These are phyloP conservation scores for Heliamphora exappendiculata DNA, from an alignment of 148 eudicot species.

Conservation along the genomic window DNA sequence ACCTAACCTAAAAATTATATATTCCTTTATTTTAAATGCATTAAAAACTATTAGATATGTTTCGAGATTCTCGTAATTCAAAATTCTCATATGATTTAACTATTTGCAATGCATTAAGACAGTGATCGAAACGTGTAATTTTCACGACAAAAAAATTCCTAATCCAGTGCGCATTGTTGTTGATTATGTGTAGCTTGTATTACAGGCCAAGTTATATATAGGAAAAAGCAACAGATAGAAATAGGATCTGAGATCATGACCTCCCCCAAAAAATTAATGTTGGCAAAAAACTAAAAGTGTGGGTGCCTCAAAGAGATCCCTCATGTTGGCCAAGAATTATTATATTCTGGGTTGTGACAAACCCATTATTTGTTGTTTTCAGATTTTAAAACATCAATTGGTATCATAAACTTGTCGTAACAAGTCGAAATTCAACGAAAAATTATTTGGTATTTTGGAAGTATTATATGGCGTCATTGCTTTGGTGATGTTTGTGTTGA, in stretches of 20 bases:
- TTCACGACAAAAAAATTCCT: neutral
- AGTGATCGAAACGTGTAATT: neutral
- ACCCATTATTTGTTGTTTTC: neutral
- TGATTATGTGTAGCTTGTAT: neutral
- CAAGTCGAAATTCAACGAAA: too few species aligned
- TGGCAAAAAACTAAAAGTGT: neutral
- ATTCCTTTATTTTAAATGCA: too few species aligned
- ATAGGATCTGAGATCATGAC: neutral
- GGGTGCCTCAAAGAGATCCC: neutral
- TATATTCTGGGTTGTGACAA: neutral
- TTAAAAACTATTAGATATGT: too few species aligned
- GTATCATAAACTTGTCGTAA: too few species aligned
- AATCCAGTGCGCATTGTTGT: neutral
- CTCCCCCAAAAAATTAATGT: neutral
- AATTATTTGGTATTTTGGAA: too few species aligned
- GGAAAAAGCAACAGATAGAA: neutral
- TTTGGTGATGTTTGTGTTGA: too few species aligned
- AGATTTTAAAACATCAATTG: too few species aligned
- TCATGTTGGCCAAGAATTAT: conserved; percentile 8
- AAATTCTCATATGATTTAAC: neutral
- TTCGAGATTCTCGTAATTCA: too few species aligned
- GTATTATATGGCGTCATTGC: too few species aligned
- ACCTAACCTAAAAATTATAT: too few species aligned
- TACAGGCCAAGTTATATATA: neutral
- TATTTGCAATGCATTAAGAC: neutral